Conservation (phyloP, 2,329 filamentous ascomycete genomes). For the Orbilia javanica region DNA sequence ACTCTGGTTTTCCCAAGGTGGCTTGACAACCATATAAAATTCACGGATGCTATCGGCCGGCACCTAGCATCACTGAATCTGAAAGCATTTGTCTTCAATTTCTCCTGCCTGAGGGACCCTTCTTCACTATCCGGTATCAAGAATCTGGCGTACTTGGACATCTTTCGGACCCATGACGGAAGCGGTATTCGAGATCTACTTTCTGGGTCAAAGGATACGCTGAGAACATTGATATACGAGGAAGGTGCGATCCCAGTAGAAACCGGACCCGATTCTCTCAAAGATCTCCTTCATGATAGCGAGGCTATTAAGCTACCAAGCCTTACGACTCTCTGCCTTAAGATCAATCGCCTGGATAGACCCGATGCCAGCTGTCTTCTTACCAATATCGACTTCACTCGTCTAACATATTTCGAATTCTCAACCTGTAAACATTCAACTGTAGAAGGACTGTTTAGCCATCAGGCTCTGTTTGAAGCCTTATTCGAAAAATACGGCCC, state of each 20-base stretch:
- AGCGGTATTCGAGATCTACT: slow-evolving; percentile 13
- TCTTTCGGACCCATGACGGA: background rate
- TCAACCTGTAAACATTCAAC: slow-evolving; percentile 14
- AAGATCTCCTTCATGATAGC: background rate
- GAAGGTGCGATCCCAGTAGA: background rate
- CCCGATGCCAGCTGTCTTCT: slow-evolving; percentile 10
- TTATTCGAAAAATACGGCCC: slow-evolving; percentile 3
- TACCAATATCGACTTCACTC: slow-evolving; percentile 20
- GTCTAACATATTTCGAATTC: slow-evolving; percentile 53
- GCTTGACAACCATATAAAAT: slow-evolving; percentile 31
- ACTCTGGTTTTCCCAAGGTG: slow-evolving; percentile 8
- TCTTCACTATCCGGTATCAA: slow-evolving; percentile 15
- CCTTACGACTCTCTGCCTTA: slow-evolving; percentile 24
- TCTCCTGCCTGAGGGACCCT: background rate
- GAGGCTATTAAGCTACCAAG: slow-evolving; percentile 21
- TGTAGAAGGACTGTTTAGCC: slow-evolving; percentile 24
- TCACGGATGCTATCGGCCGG: slow-evolving; percentile 1
- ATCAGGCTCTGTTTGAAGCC: slow-evolving; percentile 27
- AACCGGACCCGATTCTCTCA: background rate
- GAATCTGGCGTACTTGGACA: slow-evolving; percentile 30
- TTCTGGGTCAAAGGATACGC: slow-evolving; percentile 22
- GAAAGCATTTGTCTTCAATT: slow-evolving; percentile 44
- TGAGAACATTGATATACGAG: slow-evolving; percentile 39
- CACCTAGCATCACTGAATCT: slow-evolving; percentile 1
- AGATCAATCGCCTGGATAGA: background rate